Evolutionary conservation across 805 yeast species (phyloP).

Genomic region (Priceomyces haplophilus): DNA sequence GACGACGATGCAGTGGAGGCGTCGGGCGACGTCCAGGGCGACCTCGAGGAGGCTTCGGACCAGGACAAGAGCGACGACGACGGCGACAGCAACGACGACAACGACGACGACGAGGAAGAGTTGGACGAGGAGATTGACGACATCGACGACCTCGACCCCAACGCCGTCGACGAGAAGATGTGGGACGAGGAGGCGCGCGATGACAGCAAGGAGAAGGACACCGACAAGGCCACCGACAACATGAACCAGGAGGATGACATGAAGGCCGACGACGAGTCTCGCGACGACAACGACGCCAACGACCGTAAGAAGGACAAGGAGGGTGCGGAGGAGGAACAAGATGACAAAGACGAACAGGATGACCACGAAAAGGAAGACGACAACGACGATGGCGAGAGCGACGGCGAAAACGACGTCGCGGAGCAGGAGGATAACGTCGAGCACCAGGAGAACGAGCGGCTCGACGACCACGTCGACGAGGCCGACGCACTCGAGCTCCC

Average conservation of each 20-base stretch:
- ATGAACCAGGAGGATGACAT: conserved; percentile 51
- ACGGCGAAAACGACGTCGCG: too few species aligned
- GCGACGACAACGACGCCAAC: too few species aligned
- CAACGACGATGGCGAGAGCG: conserved; percentile 40
- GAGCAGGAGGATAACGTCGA: conserved; percentile 75
- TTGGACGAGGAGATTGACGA: conserved; percentile 88
- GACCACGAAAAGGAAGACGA: conserved; percentile 46
- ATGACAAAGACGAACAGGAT: too few species aligned
- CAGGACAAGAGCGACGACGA: conserved; percentile 60
- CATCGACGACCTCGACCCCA: conserved; percentile 85
- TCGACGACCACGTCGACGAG: conserved; percentile 77
- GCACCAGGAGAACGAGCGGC: conserved; percentile 63
- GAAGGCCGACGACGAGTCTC: conserved; percentile 42
- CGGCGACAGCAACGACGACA: conserved; percentile 45
- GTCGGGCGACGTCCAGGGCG: conserved; percentile 97
- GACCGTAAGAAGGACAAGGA: conserved; percentile 33
- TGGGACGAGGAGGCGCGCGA: conserved; percentile 92
- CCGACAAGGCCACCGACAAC: conserved; percentile 65
- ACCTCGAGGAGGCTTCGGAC: conserved; percentile 73
- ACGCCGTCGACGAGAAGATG: conserved; percentile 94
- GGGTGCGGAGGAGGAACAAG: conserved; percentile 37
- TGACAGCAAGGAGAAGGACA: conserved; percentile 74
- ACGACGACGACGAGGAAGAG: conserved; percentile 52
- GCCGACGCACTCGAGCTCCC: conserved; percentile 86
- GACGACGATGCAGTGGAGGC: conserved; percentile 89